A percentile compares a stretch with the other conserved stretches of the same genome.
Conservation (phyloP, 352 stramenopile genomes). For the Halophytophthora polymorphica region DNA sequence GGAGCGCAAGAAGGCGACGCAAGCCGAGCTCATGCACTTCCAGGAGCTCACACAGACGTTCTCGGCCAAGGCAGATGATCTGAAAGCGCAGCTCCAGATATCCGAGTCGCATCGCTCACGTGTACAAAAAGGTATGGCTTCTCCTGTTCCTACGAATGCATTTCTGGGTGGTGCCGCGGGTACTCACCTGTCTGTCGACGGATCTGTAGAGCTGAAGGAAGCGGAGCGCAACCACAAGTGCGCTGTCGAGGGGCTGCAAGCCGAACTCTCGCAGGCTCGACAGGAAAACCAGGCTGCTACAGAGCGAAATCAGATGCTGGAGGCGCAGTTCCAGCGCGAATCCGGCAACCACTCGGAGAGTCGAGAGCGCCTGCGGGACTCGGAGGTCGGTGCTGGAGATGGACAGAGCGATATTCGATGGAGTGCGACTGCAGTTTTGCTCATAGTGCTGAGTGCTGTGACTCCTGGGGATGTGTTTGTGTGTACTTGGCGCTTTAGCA, state of each 20-base stretch:
- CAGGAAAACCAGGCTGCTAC: slow-evolving; percentile 24
- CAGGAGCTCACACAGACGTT: slow-evolving; percentile 50
- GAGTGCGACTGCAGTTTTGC: not conserved
- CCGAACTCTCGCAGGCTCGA: slow-evolving; percentile 25
- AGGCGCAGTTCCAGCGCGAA: slow-evolving; percentile 41
- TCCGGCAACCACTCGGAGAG: slow-evolving; percentile 41
- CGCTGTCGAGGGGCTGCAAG: slow-evolving; percentile 26
- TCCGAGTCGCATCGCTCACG: slow-evolving; percentile 37
- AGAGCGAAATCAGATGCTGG: slow-evolving; percentile 33
- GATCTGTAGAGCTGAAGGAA: slow-evolving; percentile 35
- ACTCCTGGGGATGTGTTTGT: not conserved
- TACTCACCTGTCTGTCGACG: slow-evolving; percentile 4
- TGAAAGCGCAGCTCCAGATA: slow-evolving; percentile 46
- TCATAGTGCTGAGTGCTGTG: not conserved
- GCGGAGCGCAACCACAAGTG: slow-evolving; percentile 29
- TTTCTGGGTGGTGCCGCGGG: not conserved
- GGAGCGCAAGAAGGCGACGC: slow-evolving; percentile 38
- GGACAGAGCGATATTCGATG: not conserved
- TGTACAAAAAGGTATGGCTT: slow-evolving; percentile 29
- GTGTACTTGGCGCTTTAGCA: slow-evolving; percentile 28
- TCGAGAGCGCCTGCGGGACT: slow-evolving; percentile 43
- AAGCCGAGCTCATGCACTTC: slow-evolving; percentile 49
- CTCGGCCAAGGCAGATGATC: slow-evolving; percentile 47
- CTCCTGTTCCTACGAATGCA: not conserved
- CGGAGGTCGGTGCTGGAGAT: too few relatives aligned